Conservation (phyloP, 345 rosid genomes). For the Triadica sebifera region DNA sequence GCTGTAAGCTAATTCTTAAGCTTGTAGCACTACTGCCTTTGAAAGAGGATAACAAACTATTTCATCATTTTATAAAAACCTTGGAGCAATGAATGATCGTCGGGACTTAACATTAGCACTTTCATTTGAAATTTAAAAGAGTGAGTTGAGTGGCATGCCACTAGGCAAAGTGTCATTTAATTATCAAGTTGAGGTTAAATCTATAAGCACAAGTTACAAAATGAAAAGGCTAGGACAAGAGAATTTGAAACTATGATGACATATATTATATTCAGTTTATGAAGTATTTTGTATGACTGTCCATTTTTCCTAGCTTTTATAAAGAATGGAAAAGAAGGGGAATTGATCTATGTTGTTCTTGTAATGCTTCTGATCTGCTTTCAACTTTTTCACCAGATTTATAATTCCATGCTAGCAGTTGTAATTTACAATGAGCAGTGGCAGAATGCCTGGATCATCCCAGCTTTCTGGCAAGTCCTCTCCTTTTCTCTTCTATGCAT, state of each 20-base stretch:
- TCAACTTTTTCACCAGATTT: background rate
- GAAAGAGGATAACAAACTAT: background rate
- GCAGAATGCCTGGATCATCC: constrained; percentile 96
- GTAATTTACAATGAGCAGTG: constrained; percentile 84
- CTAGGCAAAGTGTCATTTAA: background rate
- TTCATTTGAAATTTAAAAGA: background rate
- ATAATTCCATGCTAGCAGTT: constrained; percentile 50
- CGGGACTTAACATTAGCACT: background rate
- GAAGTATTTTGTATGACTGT: background rate
- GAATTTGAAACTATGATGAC: background rate
- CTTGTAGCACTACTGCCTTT: background rate
- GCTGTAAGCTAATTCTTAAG: background rate
- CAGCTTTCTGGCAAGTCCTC: constrained; percentile 91
- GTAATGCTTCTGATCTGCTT: background rate
- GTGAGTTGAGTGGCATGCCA: background rate
- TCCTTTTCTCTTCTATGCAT: constrained; percentile 74
- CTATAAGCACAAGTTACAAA: background rate
- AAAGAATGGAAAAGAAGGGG: background rate
- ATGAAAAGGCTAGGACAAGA: background rate
- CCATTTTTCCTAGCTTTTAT: background rate
- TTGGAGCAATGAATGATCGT: background rate
- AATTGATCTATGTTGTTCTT: background rate
- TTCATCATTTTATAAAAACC: constrained; percentile 6
- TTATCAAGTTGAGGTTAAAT: background rate
- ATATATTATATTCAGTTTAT: background rate